These are phyloP conservation scores for Cicer bijugum DNA, from an alignment of 306 rosid species.

Conservation along the genomic window DNA sequence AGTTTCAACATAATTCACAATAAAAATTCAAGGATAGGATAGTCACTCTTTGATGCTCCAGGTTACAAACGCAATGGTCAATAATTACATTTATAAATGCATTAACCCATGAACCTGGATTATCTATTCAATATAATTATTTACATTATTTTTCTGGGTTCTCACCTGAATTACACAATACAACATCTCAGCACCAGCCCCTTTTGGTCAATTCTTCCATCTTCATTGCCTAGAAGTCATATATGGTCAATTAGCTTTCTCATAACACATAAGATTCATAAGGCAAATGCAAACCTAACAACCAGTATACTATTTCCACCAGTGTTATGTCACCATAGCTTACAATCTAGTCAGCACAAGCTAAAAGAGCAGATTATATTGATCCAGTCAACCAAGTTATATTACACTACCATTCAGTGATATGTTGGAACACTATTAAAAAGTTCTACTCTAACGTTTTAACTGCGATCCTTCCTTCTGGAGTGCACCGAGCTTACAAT, in stretches of 20 bases:
- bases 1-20: conserved; percentile 35
- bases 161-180: conserved; percentile 65
- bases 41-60: conserved; percentile 48
- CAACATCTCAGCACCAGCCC: conserved; percentile 90
- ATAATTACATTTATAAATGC: conserved; percentile 54
- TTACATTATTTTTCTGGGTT: conserved; percentile 53
- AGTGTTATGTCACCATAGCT: conserved; percentile 6
- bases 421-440: not conserved
- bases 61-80: conserved; percentile 48
- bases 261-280: conserved; percentile 17
- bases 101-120: conserved; percentile 53
- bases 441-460: not conserved
- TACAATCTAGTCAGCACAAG: not conserved
- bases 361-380: conserved; percentile 1
- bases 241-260: conserved; percentile 37
- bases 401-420: not conserved
- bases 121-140: conserved; percentile 51
- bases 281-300: conserved; percentile 28
- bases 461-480: not conserved
- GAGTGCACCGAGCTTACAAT: not conserved
- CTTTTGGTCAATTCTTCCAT: conserved; percentile 85
- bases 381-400: conserved; percentile 10
- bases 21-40: conserved; percentile 32
- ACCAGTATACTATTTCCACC: conserved; percentile 23
- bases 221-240: conserved; percentile 74